Evolutionary conservation across 2,329 filamentous ascomycete genomes (phyloP), one percentile per base, ranked within the genome.

Genomic region (Aspergillus persii): DNA sequence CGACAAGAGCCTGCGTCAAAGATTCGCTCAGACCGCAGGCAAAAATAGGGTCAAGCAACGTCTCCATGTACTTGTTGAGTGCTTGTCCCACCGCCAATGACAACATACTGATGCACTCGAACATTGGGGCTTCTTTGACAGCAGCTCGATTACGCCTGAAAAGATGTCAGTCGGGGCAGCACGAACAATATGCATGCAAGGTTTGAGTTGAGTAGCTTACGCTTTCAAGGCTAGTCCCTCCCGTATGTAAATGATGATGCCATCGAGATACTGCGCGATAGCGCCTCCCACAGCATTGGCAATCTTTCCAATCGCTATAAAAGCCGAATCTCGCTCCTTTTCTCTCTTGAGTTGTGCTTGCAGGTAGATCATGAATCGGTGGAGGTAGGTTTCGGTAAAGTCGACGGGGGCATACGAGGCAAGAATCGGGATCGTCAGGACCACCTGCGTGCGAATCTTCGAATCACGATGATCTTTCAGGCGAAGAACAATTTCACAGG

Each of bases 31-130:
- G 82, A 52, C 96, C 95, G 72, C 95, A 99, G 15, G 92, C 93
- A 76, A 99, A 99, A 60, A 99, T 97, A 9, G 96, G 93, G 67
- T 97, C 94, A 8, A 99, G 84, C 30, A 99, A 80, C 11, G 93
- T 91, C 72, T 97, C 93, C 87, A 99, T 97, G 73, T 98, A 97
- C 77, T 98, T 99, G 83, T 92, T 98, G 55, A 99, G 82, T 0
- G 94, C 95, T 78, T 99, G 95, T 1, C 95, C 95, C 31, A 98
- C 95, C 3, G 95, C 95, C 50, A 96, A 89, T 0, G 95, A 92
- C 54, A 99, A 85, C 79, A 96, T 93, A 74, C 96, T 99, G 73
- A 99, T 96, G 76, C 95, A 99, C 76, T 96, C 91, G 69, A 98
- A 98, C 61, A 98, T 94, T 0, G 94, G 92, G 2, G 83, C 84